Evolutionary conservation across 257 asterid genomes (phyloP).

Genomic region (Echium plantagineum): DNA sequence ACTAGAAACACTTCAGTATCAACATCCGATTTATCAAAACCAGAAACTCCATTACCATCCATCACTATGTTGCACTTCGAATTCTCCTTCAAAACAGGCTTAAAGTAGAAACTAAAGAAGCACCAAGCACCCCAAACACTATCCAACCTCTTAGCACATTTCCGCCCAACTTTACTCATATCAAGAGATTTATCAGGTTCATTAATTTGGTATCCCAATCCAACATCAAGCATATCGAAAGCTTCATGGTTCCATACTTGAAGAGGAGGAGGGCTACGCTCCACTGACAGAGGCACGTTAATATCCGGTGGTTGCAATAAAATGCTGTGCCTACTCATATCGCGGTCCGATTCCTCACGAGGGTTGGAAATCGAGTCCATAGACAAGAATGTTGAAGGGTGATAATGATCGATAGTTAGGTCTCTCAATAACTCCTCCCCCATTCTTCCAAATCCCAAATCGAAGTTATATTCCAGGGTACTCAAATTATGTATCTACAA

Average conservation of each 20-base stretch:
- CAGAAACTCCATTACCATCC: conserved; percentile 9
- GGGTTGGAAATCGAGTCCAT: conserved; percentile 4
- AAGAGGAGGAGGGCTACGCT: conserved; percentile 4
- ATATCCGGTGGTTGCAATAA: conserved; percentile 1
- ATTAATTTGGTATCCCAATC: neutral
- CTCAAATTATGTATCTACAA: neutral
- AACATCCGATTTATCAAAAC: conserved; percentile 12
- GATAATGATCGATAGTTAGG: conserved; percentile 5
- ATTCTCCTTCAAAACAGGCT: conserved; percentile 7
- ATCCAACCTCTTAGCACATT: conserved; percentile 10
- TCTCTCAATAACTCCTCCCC: conserved; percentile 2
- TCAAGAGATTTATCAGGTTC: neutral
- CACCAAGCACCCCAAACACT: conserved; percentile 11
- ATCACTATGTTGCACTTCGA: conserved; percentile 1
- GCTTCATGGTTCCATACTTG: neutral
- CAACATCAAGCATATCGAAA: conserved; percentile 5
- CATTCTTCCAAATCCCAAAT: conserved; percentile 1
- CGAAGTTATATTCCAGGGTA: neutral
- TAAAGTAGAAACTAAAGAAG: conserved; percentile 4
- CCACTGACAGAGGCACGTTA: conserved; percentile 3
- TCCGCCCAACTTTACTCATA: conserved; percentile 5
- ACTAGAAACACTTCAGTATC: conserved; percentile 9
- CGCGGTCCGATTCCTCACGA: neutral
- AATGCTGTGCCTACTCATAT: neutral
- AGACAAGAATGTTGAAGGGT: conserved; percentile 5